phyloP scores from a whole-genome alignment of 495 filamentous ascomycete species.

The Letharia lupina region DNA sequence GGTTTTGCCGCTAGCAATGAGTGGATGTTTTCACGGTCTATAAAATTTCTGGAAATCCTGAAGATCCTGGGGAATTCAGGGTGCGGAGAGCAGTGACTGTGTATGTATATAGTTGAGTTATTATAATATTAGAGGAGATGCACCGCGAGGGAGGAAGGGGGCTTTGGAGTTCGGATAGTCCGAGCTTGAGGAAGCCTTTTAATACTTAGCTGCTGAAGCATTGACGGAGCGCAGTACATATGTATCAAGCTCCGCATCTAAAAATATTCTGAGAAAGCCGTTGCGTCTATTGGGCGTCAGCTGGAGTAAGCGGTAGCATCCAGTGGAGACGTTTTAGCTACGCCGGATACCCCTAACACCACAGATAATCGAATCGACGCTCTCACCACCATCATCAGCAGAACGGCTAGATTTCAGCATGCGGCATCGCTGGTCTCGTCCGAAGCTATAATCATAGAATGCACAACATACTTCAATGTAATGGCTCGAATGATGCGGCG shows the following conservation, averaged over 20 bases:
- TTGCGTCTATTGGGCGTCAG: background rate
- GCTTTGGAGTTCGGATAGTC: background rate
- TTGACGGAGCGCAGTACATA: background rate
- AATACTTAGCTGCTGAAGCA: background rate
- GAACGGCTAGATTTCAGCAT: background rate
- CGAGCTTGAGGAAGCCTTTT: background rate
- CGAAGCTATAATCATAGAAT: background rate
- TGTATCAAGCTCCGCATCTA: background rate
- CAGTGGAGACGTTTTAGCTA: background rate
- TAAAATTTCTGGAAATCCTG: background rate
- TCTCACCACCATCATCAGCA: background rate
- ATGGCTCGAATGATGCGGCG: background rate
- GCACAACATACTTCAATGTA: no score
- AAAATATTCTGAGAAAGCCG: background rate
- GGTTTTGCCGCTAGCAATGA: background rate
- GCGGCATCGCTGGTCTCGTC: background rate
- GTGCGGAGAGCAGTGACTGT: background rate
- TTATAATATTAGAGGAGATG: background rate
- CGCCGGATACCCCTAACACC: background rate
- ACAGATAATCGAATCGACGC: background rate
- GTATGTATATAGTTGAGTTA: background rate
- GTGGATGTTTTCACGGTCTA: background rate
- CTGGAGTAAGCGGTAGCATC: background rate
- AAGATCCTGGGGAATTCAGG: no score
- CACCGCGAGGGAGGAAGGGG: background rate